Evolutionary conservation across 805 yeast genomes (phyloP).

Genomic region (Yarrowia keelungensis): DNA sequence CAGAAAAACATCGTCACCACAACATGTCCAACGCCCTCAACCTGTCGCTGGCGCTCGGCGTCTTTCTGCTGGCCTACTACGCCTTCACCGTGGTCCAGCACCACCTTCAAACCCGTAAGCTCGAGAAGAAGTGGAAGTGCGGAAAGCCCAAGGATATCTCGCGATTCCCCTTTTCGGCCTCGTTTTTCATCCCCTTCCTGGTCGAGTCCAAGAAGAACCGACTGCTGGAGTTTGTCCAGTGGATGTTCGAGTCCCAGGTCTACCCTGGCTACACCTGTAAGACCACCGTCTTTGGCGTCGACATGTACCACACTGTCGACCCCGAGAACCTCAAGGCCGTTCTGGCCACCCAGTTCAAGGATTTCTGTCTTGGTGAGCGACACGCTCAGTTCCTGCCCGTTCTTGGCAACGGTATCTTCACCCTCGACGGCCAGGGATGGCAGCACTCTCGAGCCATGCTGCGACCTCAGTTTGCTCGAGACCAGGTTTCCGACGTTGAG

Average conservation of each 20-base stretch:
- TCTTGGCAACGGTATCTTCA: constrained; percentile 52
- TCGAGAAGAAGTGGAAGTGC: constrained; percentile 36
- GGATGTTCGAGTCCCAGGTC: constrained; percentile 28
- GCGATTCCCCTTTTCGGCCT: constrained; percentile 34
- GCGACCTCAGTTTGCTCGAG: constrained; percentile 51
- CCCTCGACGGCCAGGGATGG: constrained; percentile 51
- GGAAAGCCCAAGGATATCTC: constrained; percentile 36
- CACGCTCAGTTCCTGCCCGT: constrained; percentile 46
- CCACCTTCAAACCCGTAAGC: constrained; percentile 2
- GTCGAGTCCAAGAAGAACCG: constrained; percentile 36
- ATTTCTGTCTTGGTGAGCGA: constrained; percentile 47
- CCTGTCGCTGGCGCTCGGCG: constrained; percentile 37
- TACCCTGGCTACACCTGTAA: constrained; percentile 37
- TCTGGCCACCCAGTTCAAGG: constrained; percentile 49
- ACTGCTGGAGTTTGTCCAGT: constrained; percentile 32
- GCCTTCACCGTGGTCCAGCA: constrained; percentile 14
- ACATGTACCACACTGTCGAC: constrained; percentile 45
- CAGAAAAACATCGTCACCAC: background rate
- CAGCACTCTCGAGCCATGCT: constrained; percentile 51
- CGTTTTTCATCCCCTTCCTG: constrained; percentile 37
- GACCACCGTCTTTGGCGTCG: constrained; percentile 35
- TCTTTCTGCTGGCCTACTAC: constrained; percentile 23
- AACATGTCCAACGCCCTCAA: constrained; percentile 34
- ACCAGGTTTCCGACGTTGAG: constrained; percentile 48
- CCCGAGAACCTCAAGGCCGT: constrained; percentile 50